Evolutionary conservation across 371 early-diverging fungal species (phyloP), one percentile per base, ranked within the genome.

Genomic region (Dichotomocladium elegans): DNA sequence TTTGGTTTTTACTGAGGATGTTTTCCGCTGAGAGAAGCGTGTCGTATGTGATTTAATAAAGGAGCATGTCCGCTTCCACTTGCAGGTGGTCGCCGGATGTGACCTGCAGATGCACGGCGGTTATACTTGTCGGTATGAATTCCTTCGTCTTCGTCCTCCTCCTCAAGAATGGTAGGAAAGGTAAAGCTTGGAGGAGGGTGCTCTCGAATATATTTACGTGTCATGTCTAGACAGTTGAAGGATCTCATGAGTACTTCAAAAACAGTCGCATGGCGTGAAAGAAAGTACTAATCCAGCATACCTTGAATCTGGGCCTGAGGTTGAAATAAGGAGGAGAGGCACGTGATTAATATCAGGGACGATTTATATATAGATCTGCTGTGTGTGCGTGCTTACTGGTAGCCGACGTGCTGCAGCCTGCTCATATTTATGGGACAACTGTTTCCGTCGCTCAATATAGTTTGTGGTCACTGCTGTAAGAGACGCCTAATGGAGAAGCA

Each of bases 91-190:
- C 47, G 47, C n/a, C 49, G 49, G 35, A 48, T 21, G 35, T 48
- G 49, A 31, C 49, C 49, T 11, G 49, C 34, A 35, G 49, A 48
- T 3, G 34, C 49, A 5, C 49, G 15, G 31, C 49, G 49, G 26
- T n/a, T 48, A 6, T n/a, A 12, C 12, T 17, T 12, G 11, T 30
- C 15, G 22, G 19, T 30, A 15, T n/a, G 31, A 19, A 33, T 19
- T 0, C 27, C n/a, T 17, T 21, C 22, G 7, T 28, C 30, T n/a
- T n/a, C n/a, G 17, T 28, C 19, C 21, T 47, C 17, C 21, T 47
- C 47, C n/a, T 47, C 47, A 17, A 26, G 26, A 45, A 47, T 28
- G 22, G 43, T 21, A 25, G 17, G 43, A 25, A 21, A 42, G 17
- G 14, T 14, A 42, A 42, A 27, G 4, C 47, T 47, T 19, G 47